A percentile compares a stretch with the other conserved stretches of the same genome.
These are phyloP conservation scores for Allantophomopsis lycopodina DNA, from an alignment of 2,329 filamentous ascomycete species.

Conservation along the genomic window DNA sequence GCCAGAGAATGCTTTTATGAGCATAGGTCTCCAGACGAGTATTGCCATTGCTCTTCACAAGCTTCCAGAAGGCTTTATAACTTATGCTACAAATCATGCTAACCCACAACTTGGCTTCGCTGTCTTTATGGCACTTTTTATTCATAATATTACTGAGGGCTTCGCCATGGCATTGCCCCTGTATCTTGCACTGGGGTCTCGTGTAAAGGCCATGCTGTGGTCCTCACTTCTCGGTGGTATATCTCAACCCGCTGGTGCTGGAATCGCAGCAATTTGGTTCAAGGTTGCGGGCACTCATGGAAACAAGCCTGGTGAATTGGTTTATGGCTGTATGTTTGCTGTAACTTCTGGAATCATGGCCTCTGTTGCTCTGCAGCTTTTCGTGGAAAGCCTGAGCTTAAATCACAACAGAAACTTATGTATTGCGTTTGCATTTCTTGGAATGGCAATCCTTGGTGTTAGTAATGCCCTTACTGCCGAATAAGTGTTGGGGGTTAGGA, in stretches of 20 bases:
- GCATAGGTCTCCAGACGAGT: constrained; percentile 90
- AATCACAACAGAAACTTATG: constrained; percentile 69
- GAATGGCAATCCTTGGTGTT: constrained; percentile 77
- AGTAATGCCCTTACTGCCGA: constrained; percentile 70
- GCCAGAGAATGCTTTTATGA: constrained; percentile 82
- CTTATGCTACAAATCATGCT: constrained; percentile 93
- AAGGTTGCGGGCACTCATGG: constrained; percentile 44
- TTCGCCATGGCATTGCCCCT: constrained; percentile 88
- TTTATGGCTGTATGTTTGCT: constrained; percentile 75
- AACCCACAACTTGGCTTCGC: constrained; percentile 79
- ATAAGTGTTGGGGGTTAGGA: too few relatives aligned
- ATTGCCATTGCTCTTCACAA: constrained; percentile 95
- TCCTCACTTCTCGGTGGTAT: constrained; percentile 72
- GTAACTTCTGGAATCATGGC: constrained; percentile 90
- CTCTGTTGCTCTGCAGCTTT: constrained; percentile 78
- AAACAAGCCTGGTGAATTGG: constrained; percentile 36
- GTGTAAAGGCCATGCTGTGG: constrained; percentile 72
- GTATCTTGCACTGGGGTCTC: constrained; percentile 77
- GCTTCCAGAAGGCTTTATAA: constrained; percentile 77
- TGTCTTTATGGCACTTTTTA: constrained; percentile 90
- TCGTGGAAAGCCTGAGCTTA: constrained; percentile 72
- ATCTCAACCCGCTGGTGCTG: constrained; percentile 78
- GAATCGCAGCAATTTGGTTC: constrained; percentile 76
- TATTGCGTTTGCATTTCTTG: constrained; percentile 67
- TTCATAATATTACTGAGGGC: constrained; percentile 96